Evolutionary conservation across 805 yeast species (phyloP), one percentile per base, ranked within the genome.

Genomic region (Sporopachydermia lactativora): DNA sequence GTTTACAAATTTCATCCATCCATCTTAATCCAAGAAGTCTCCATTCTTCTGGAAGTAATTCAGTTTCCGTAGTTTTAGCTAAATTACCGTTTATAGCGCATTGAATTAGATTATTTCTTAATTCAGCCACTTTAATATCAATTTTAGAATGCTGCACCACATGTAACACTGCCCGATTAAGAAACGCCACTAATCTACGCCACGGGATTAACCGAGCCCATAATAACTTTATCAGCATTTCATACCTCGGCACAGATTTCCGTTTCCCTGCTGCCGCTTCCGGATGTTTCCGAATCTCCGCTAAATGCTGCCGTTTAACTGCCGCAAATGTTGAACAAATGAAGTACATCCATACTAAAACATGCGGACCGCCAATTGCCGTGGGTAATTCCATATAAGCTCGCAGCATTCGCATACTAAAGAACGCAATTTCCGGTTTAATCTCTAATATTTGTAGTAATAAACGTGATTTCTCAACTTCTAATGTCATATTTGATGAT

Each of bases 311-410:
- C 8, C 31, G 31, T 24, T 24, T 24, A 8, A 24, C 31, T 8
- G 31, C 31, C 8, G n/a, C n/a, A 24, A 24, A n/a, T 8, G 31
- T 24, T 4, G 89, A 67, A 8, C 76, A 61, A 16, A 83, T 58
- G 50, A 81, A 84, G 51, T 83, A 81, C 4, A 81, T 58, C 85
- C 89, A 81, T 1, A 85, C 79, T 37, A 82, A 65, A 2, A 77
- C 65, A 62, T 83, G 94, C 8, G 88, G 77, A 3, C 81, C 67
- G 1, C 83, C 75, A 5, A 78, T 70, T 43, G 77, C 74, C 36
- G 73, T 65, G 2, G 94, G 92, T 0, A 92, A 89, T 43, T 67
- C 64, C 31, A 80, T 56, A 52, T 80, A 82, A 43, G 76, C 77
- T 46, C 68, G 68, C 37, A 81, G 54, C 53, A 81, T 81, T 45